Conservation (phyloP, 495 filamentous ascomycete species). For the Rostrohypoxylon terebratum region DNA sequence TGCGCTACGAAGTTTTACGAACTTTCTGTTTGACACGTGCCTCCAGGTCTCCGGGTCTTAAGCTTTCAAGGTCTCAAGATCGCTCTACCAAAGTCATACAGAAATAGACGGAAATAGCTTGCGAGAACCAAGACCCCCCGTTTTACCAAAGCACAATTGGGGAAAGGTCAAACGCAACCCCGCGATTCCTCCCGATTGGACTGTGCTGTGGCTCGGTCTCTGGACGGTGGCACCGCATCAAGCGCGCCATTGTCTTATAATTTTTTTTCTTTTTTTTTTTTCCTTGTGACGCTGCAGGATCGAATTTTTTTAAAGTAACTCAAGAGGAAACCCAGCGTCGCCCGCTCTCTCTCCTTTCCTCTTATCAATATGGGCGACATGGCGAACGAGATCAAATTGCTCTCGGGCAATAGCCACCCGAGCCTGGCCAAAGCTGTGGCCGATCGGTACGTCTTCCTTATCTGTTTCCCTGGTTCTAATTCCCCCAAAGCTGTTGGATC, state of each 20-base stretch:
- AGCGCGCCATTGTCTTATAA: slow-evolving; percentile 27
- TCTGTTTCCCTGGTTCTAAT: slow-evolving; percentile 10
- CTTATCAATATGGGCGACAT: slow-evolving; percentile 57
- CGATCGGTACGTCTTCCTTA: slow-evolving; percentile 73
- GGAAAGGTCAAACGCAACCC: slow-evolving; percentile 32
- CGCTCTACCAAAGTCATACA: slow-evolving; percentile 1
- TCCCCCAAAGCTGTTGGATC: not conserved
- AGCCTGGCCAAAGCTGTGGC: slow-evolving; percentile 89
- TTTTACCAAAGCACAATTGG: slow-evolving; percentile 32
- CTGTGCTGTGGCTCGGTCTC: slow-evolving; percentile 25
- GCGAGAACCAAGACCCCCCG: slow-evolving; percentile 3
- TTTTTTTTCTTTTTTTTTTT: slow-evolving; percentile 36
- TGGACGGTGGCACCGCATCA: slow-evolving; percentile 36
- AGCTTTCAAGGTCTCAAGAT: not conserved
- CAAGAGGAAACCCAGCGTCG: slow-evolving; percentile 14
- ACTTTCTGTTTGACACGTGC: slow-evolving; percentile 30
- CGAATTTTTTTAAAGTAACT: slow-evolving; percentile 39
- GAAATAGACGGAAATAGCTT: slow-evolving; percentile 27
- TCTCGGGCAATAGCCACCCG: slow-evolving; percentile 96
- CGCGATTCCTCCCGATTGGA: slow-evolving; percentile 47
- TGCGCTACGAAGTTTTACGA: slow-evolving; percentile 12
- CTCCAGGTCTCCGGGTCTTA: too few species aligned
- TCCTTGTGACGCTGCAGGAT: slow-evolving; percentile 43
- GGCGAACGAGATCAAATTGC: slow-evolving; percentile 92
- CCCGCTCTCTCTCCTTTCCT: slow-evolving; percentile 21